Conservation (phyloP, 495 filamentous ascomycete genomes). For the Tuber indicum region DNA sequence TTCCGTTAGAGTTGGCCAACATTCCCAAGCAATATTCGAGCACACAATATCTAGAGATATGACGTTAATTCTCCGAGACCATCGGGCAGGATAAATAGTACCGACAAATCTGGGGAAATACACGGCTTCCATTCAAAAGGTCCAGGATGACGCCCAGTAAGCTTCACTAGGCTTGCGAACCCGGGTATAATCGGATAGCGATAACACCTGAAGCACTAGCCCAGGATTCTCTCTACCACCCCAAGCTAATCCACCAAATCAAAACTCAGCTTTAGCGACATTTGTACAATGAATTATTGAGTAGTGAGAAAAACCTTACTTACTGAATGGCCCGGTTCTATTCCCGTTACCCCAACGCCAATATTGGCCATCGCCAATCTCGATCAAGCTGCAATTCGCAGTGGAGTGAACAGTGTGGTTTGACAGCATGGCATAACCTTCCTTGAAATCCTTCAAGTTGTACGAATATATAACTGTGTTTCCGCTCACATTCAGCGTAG, state of each 20-base stretch:
- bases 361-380: no score
- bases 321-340: neutral
- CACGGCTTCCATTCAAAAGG: neutral
- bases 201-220: no score
- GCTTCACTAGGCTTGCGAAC: no score
- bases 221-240: no score
- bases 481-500: no score
- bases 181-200: no score
- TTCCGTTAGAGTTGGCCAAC: neutral
- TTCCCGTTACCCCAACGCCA: neutral
- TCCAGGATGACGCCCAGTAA: neutral
- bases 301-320: neutral
- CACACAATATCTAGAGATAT: neutral
- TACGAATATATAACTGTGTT: no score
- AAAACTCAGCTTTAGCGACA: no score
- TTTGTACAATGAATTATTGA: no score
- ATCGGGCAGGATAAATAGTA: neutral
- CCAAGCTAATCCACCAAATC: no score
- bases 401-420: neutral
- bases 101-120: neutral
- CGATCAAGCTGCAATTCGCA: neutral
- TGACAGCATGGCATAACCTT: neutral
- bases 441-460: no score
- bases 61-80: neutral
- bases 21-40: neutral